Percentiles rank a stretch among this genome's conserved stretches.
These are phyloP conservation scores for Chlorella vulgaris DNA, from an alignment of 139 green algal genomes.

Conservation along the genomic window DNA sequence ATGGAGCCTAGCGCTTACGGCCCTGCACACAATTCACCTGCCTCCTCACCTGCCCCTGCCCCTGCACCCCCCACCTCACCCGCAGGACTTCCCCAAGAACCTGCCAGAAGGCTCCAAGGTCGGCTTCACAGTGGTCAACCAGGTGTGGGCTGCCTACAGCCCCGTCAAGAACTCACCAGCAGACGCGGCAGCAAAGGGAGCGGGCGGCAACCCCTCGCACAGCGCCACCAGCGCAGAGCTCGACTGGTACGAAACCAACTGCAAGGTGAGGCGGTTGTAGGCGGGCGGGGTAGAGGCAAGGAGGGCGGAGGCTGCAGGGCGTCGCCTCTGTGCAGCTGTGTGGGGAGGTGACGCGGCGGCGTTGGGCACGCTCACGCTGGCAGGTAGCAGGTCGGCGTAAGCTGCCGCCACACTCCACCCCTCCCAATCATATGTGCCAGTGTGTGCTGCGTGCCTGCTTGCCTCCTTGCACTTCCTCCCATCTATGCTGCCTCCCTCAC, in stretches of 20 bases:
- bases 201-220: slow-evolving; percentile 84
- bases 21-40: not conserved
- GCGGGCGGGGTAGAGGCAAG: not conserved
- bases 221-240: slow-evolving; percentile 85
- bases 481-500: no score
- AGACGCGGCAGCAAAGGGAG: slow-evolving; percentile 86
- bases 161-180: slow-evolving; percentile 96
- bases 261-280: slow-evolving; percentile 8
- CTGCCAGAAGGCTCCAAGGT: slow-evolving; percentile 74
- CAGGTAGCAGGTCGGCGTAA: no score
- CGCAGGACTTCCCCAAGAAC: slow-evolving; percentile 88
- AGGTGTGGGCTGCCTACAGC: slow-evolving; percentile 94
- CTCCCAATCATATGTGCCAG: no score
- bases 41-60: not conserved
- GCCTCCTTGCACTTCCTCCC: no score
- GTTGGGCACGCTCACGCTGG: no score
- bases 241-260: slow-evolving; percentile 73
- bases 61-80: not conserved
- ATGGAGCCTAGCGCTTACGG: not conserved
- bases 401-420: no score
- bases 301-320: no score
- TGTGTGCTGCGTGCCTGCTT: no score
- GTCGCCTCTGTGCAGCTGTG: no score
- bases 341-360: no score
- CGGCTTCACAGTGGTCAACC: slow-evolving; percentile 94